phyloP scores from a whole-genome alignment of 495 filamentous ascomycete species.

The Immersiella caudata region DNA sequence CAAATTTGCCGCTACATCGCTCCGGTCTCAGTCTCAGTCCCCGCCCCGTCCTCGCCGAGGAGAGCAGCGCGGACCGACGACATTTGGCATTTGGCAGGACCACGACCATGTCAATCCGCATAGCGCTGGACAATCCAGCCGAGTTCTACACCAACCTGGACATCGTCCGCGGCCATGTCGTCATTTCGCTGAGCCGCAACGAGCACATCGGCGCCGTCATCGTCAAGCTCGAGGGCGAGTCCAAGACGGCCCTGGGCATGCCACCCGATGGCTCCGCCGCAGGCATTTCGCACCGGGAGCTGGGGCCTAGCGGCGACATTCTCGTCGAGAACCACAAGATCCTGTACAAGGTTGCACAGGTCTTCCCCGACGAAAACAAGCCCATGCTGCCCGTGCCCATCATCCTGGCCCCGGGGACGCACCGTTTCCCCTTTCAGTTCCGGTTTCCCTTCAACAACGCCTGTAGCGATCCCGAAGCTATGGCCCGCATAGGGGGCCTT shows the following conservation, averaged over 20 bases:
- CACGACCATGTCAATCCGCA: constrained; percentile 71
- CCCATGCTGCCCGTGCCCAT: constrained; percentile 63
- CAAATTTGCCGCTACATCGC: background rate
- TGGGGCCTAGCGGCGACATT: constrained; percentile 39
- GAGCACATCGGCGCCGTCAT: constrained; percentile 75
- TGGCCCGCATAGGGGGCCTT: constrained; percentile 48
- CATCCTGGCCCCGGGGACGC: constrained; percentile 72
- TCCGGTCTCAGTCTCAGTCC: background rate
- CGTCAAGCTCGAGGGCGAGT: constrained; percentile 94
- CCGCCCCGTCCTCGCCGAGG: background rate
- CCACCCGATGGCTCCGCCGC: constrained; percentile 29
- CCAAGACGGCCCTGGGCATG: constrained; percentile 59
- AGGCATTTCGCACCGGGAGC: constrained; percentile 33
- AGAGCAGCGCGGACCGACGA: background rate
- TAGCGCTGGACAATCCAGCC: constrained; percentile 73
- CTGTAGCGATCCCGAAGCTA: constrained; percentile 61
- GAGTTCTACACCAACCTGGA: constrained; percentile 90
- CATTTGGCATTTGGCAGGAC: background rate
- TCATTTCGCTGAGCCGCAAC: constrained; percentile 64
- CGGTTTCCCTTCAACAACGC: constrained; percentile 93
- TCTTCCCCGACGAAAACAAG: constrained; percentile 66
- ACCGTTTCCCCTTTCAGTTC: constrained; percentile 90
- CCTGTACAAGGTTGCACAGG: constrained; percentile 75
- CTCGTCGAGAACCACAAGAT: constrained; percentile 61
- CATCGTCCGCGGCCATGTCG: constrained; percentile 65